Evolutionary conservation across 2,329 filamentous ascomycete genomes (phyloP).

Genomic region (Colletotrichum aenigma): DNA sequence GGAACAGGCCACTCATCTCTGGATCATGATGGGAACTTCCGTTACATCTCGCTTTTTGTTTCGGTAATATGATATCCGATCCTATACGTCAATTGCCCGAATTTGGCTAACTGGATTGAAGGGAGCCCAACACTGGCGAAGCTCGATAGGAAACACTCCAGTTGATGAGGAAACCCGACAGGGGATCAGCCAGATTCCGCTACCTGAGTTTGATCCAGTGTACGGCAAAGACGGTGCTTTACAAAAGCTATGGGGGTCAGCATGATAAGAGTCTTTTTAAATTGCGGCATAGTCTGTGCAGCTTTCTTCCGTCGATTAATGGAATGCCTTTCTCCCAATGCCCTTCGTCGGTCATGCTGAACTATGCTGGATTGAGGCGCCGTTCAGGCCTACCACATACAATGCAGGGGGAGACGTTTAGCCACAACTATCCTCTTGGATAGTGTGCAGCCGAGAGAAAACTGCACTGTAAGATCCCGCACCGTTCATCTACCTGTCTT

Average conservation of each 20-base stretch:
- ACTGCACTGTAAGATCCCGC: accelerated
- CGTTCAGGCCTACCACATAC: not conserved
- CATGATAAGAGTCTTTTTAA: not conserved
- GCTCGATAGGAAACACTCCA: not conserved
- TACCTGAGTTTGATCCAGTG: not conserved
- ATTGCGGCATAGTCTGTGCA: not conserved
- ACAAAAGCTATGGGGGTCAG: not conserved
- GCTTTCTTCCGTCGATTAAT: not conserved
- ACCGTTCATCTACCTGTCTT: not conserved
- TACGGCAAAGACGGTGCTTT: not conserved
- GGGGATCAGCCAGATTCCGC: not conserved
- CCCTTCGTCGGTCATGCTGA: not conserved
- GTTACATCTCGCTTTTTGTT: not conserved
- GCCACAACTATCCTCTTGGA: accelerated
- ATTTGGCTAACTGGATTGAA: not conserved
- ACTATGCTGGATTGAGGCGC: not conserved
- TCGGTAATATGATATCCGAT: not conserved
- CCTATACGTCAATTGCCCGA: not conserved
- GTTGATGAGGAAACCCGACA: not conserved
- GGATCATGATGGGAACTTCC: not conserved
- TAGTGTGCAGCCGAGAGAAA: not conserved
- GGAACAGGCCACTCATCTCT: not conserved
- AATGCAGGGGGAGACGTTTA: not conserved
- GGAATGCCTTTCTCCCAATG: accelerated
- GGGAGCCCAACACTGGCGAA: not conserved